Evolutionary conservation across 139 green algal species (phyloP), one percentile per base, ranked within the genome.

Genomic region (Volvox reticuliferus): DNA sequence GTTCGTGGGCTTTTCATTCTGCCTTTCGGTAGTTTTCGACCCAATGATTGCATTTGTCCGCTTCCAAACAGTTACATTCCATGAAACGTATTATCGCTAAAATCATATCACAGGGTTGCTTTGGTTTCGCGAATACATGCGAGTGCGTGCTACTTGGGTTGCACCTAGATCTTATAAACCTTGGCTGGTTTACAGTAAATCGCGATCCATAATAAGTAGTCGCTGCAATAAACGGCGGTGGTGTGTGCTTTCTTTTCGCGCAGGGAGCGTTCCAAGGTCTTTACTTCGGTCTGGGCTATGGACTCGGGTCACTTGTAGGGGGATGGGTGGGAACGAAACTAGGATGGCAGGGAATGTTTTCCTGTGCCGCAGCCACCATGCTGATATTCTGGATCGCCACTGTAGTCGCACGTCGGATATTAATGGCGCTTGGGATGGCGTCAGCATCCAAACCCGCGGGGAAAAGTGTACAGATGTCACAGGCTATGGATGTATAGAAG

Each of bases 301-400:
- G 93, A 6, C 78, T 93, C 3, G 93, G 93, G 0, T 82, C 89
- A 0, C 80, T 95, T 44, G 63, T 93, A 22, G 93, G 89, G 2
- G 93, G 93, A 36, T 61, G 87, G 20, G 44, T 94, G n/a, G 92
- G 82, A 33, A 63, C 82, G 3, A 71, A 32, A 2, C 75, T 86
- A n/a, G 89, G 90, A 35, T 92, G 89, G 68, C 93, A 93, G 87
- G 67, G 50, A 22, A 94, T 94, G 91, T 95, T 93, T 78, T 78
- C 89, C 1, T 32, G 61, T 32, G 79, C 86, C 2, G 65, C 91
- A 0, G 77, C 28, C 22, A 68, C 92, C 3, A 84, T 92, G 55
- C 21, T 90, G 5, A 28, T 19, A 18, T 87, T 86, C 9, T 95
- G 93, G 91, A 1, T 83, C 19, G 73, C 33, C 24, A 65, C 55